A percentile compares a stretch with the other conserved stretches of the same genome.
phyloP scores from a whole-genome alignment of 202 grass and related monocot species.

The Brachypodium distachyon region DNA sequence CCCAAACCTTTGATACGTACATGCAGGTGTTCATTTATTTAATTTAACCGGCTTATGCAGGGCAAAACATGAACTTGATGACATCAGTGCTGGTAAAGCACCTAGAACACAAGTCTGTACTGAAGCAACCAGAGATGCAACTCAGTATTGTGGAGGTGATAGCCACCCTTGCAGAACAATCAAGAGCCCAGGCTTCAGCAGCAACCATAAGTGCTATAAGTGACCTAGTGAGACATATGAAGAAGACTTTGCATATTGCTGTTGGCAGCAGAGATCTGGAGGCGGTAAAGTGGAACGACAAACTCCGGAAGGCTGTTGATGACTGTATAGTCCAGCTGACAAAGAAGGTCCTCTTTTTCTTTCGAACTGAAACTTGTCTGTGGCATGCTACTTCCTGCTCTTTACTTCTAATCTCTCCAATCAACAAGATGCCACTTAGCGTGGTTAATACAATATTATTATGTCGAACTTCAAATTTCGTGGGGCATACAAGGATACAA shows the following conservation, averaged over 20 bases:
- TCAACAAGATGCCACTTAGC: neutral
- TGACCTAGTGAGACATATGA: slow-evolving; percentile 59
- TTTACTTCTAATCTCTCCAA: neutral
- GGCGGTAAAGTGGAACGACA: slow-evolving; percentile 48
- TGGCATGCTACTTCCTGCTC: slow-evolving; percentile 6
- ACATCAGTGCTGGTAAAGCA: slow-evolving; percentile 53
- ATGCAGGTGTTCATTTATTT: neutral
- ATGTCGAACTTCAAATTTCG: neutral
- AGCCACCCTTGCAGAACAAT: slow-evolving; percentile 38
- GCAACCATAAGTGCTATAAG: slow-evolving; percentile 43
- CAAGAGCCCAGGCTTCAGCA: slow-evolving; percentile 34
- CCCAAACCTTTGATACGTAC: neutral
- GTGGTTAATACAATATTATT: neutral
- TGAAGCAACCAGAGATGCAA: slow-evolving; percentile 37
- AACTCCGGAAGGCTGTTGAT: slow-evolving; percentile 40
- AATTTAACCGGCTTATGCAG: slow-evolving; percentile 16
- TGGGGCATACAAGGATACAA: neutral
- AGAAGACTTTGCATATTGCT: slow-evolving; percentile 38
- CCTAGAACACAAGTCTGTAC: slow-evolving; percentile 47
- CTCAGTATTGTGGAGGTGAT: slow-evolving; percentile 53
- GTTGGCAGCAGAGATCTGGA: slow-evolving; percentile 38
- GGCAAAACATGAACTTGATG: slow-evolving; percentile 38
- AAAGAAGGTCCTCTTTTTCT: slow-evolving; percentile 44
- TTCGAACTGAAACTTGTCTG: neutral
- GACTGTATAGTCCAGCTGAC: slow-evolving; percentile 49